Evolutionary conservation across 2,329 filamentous ascomycete genomes (phyloP), one percentile per base, ranked within the genome.

Genomic region (Exutisphaerella laricina): DNA sequence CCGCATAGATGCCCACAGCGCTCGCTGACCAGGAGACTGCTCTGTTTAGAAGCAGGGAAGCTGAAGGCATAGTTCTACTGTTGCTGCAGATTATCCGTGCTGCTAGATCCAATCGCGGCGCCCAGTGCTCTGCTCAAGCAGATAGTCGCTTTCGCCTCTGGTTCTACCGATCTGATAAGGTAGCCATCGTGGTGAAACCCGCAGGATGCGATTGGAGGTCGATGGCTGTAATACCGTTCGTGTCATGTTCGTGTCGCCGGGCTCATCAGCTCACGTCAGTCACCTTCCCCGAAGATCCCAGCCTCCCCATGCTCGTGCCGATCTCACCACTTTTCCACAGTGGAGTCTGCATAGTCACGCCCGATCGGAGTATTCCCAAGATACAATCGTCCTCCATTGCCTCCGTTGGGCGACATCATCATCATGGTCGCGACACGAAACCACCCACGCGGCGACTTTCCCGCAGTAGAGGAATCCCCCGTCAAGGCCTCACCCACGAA

Each of bases 391-490:
- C n/a, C 3, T n/a, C n/a, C n/a, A n/a, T n/a, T n/a, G n/a, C n/a
- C n/a, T n/a, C n/a, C n/a, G n/a, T n/a, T n/a, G n/a, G 4, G 38
- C 32, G 31, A 37, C 39, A 61, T 41, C 43, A 28, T 23, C 17
- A 47, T 12, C 9, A 78, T 79, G 76, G 75, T 78, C 39, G 75
- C 74, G 22, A 79, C 75, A 28, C 72, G 75, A 53, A 68, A 72
- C 16, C 75, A 78, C 52, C 73, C 74, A 18, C 57, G 65, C 32
- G 70, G 72, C 28, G 77, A 76, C 51, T 20, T 36, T 14, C 14
- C 43, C 3, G 10, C 30, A n/a, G 13, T 25, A 5, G 21, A 20
- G 7, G 41, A 44, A 12, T 31, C 26, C 13, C 34, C 39, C 12
- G 14, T 31, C 6, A 41, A 43, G 17, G 6, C 46, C 5, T 56